These are phyloP conservation scores for Pyrrhoderma noxium DNA, from an alignment of 1,284 basidiomycete species.

Conservation along the genomic window DNA sequence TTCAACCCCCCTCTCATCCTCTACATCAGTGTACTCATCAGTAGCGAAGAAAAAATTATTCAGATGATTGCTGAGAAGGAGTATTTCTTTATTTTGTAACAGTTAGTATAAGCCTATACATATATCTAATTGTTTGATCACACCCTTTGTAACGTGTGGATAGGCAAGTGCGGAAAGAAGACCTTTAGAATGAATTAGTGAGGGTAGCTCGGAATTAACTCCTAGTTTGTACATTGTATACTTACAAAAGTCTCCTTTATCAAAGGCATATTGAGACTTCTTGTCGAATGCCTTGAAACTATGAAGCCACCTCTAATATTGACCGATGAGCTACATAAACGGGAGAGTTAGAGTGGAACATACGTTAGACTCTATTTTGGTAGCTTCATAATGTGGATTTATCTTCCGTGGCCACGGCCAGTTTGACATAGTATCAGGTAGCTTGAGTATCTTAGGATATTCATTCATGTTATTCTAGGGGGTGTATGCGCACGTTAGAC, in stretches of 20 bases:
- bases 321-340: neutral
- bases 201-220: neutral
- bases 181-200: neutral
- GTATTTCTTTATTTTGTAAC: neutral
- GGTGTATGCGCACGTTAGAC: too few relatives aligned
- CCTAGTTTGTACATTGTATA: neutral
- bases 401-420: constrained; percentile 1
- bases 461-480: too few relatives aligned
- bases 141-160: constrained; percentile 20
- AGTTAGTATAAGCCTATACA: too few relatives aligned
- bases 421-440: neutral
- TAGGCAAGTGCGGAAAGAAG: constrained; percentile 22
- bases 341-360: too few relatives aligned
- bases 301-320: too few relatives aligned
- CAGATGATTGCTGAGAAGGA: constrained; percentile 22
- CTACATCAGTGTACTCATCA: constrained; percentile 36
- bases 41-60: constrained; percentile 37
- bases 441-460: too few relatives aligned
- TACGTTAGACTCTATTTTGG: neutral
- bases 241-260: constrained; percentile 17
- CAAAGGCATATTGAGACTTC: too few relatives aligned
- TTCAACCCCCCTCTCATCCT: constrained; percentile 22
- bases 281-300: too few relatives aligned
- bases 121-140: too few relatives aligned
- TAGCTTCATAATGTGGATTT: neutral